Evolutionary conservation across 768 basidiomycete genomes (phyloP), one percentile per base, ranked within the genome.

Genomic region (Leccinum rimulosum): DNA sequence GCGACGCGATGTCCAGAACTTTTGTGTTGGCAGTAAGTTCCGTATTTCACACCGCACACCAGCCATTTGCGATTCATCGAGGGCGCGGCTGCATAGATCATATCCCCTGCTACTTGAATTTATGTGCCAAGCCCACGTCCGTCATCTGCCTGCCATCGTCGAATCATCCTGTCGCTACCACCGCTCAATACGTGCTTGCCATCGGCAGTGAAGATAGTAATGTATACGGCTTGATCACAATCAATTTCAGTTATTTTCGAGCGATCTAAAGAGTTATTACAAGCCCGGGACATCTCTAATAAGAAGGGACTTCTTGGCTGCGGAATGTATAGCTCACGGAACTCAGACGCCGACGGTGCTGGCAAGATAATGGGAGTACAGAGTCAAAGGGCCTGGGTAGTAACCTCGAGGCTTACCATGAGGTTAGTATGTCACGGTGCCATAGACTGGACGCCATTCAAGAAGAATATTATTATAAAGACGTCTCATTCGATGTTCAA

Each of bases 131-230:
- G 9, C 47, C 49, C 8, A 2, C 25, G 35, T 0, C 59, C 54
- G 15, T 30, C 55, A 9, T 36, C 50, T 12, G 27, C 45, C 0
- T 6, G n/a, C 38, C 38, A 40, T 40, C 38, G 38, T 8, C 36
- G 15, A 8, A 38, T 3, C 3, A 3, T 38, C 7, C 11, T 0
- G 0, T 3, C 11, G 36, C 1, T 0, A 38, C 36, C 36, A 7
- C 36, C 36, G 15, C 15, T 38, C 36, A 38, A 17, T 38, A 38
- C 15, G 15, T 38, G 36, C 7, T 38, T 15, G 36, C 36, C 51
- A 27, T 51, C 43, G 33, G 31, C 36, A 45, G 50, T 11, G 15
- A 60, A 60, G 25, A 6, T 15, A 31, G 56, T 27, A 3, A 50
- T 36, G 10, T 12, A 6, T 40, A 60, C 10, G 19, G 0, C 14